Conservation (phyloP, 164 flowering plant species). For the Vitis rupestris region DNA sequence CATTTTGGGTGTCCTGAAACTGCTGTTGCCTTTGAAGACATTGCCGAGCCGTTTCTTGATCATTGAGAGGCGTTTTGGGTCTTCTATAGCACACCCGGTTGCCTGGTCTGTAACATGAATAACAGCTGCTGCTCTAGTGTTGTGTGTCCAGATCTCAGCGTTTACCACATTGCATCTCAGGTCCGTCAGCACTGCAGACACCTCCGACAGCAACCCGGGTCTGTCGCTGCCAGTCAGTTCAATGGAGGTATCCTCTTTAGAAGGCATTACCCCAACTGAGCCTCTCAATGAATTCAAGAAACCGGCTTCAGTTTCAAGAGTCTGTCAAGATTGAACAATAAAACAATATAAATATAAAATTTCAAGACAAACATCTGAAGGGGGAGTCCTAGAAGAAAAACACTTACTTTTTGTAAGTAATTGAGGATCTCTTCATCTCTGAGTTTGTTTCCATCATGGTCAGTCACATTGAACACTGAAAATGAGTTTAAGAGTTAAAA, state of each 20-base stretch:
- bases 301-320: constrained; percentile 31
- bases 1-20: constrained; percentile 14
- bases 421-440: constrained; percentile 29
- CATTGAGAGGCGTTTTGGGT: constrained; percentile 27
- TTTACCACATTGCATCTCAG: constrained; percentile 47
- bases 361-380: background rate
- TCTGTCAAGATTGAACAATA: constrained; percentile 23
- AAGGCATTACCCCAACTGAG: constrained; percentile 42
- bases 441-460: constrained; percentile 55
- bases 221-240: constrained; percentile 54
- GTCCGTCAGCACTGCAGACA: constrained; percentile 52
- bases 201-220: constrained; percentile 59
- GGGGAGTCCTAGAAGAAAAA: background rate
- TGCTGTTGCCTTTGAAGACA: constrained; percentile 33
- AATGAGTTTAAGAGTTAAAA: constrained; percentile 3
- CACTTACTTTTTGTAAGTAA: constrained; percentile 23
- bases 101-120: constrained; percentile 38
- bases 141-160: constrained; percentile 68
- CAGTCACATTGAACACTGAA: constrained; percentile 67
- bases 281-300: constrained; percentile 22
- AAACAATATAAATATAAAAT: background rate
- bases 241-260: constrained; percentile 42
- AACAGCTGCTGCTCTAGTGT: constrained; percentile 48
- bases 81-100: constrained; percentile 39
- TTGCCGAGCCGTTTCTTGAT: constrained; percentile 37